A percentile compares a stretch with the other conserved stretches of the same genome.
Conservation (phyloP, 2,329 filamentous ascomycete species). For the Fusarium solani-melongenae region DNA sequence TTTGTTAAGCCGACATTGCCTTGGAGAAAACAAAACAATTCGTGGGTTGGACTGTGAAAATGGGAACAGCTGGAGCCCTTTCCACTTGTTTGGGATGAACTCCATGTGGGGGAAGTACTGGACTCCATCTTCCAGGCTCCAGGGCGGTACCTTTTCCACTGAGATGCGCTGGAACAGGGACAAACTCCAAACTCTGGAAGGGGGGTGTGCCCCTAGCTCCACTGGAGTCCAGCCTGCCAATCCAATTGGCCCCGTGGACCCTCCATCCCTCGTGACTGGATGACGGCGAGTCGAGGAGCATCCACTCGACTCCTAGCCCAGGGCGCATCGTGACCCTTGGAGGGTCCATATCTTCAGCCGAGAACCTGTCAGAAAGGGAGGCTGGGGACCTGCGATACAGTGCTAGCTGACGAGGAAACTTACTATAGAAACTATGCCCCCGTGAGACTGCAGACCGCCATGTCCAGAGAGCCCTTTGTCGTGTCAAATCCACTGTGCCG, state of each 20-base stretch:
- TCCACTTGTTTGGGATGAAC: constrained; percentile 6
- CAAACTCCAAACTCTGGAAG: constrained; percentile 6
- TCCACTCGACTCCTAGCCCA: constrained; percentile 20
- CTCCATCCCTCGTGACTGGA: constrained; percentile 42
- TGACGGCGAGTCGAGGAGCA: constrained; percentile 21
- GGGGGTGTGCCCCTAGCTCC: constrained; percentile 15
- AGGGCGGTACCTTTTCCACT: constrained; percentile 14
- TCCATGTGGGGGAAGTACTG: constrained; percentile 25
- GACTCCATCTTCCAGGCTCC: not conserved
- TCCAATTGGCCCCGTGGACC: constrained; percentile 45
- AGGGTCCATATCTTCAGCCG: constrained; percentile 5
- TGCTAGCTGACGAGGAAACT: constrained; percentile 22
- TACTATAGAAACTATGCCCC: constrained; percentile 18
- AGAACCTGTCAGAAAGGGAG: constrained; percentile 25
- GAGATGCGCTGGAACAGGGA: constrained; percentile 15
- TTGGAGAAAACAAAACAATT: constrained; percentile 21
- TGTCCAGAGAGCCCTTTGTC: not conserved
- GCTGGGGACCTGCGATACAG: constrained; percentile 26
- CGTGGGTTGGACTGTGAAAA: constrained; percentile 21
- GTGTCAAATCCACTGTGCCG: not conserved
- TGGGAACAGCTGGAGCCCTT: constrained; percentile 6
- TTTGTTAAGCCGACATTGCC: constrained; percentile 14
- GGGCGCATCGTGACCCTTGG: constrained; percentile 33
- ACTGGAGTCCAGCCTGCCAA: constrained; percentile 28
- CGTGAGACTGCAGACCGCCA: constrained; percentile 30